Base-by-base conservation (phyloP, 371 early-diverging fungal species). In the Umbelopsis sp. region DNA sequence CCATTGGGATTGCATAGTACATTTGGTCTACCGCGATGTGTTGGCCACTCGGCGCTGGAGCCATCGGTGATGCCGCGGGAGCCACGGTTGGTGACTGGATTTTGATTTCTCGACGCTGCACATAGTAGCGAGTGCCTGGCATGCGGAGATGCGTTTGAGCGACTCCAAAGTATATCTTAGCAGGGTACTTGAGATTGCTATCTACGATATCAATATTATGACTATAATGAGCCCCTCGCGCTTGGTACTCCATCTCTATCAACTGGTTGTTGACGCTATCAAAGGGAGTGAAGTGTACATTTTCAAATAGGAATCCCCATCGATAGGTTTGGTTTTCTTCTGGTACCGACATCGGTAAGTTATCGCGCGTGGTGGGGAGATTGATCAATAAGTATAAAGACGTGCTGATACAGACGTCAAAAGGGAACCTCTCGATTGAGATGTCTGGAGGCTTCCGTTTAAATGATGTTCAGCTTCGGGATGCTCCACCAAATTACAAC, bases 51-150 rank as follows among this genome's bases (percentile, higher is more conserved):
- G 20, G 8, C n/a, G n/a, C 2, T 51, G 67, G 1, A 8, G 44
- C 3, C 9, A 37, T 22, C 12, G 32, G 32, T 14, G 22, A 22
- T 22, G 22, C 22, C 0, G 22, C 22, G 22, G 22, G 22, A 22
- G 22, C 22, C 22, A 22, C 22, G 22, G 22, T 22, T 22, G 5
- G 18, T 20, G 22, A 41, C 24, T 50, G 65, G 6, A 16, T 12
- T 63, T 45, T 16, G 50, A 70, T 25, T 3, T 72, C 52, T 4
- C 68, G 22, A 51, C 81, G 72, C 25, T 66, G 66, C 5, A 83
- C 83, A 65, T 79, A 76, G 57, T 83, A 83, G 2, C 83, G 74
- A n/a, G 83, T 83, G 16, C 83, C 83, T 14, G 83, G 81, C 83
- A 83, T 83, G 5, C 83, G 75, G 16, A 83, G 69, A 64, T 83